Evolutionary conservation across 169 alveolate genomes (phyloP).

Genomic region (Plasmodium falciparum): DNA sequence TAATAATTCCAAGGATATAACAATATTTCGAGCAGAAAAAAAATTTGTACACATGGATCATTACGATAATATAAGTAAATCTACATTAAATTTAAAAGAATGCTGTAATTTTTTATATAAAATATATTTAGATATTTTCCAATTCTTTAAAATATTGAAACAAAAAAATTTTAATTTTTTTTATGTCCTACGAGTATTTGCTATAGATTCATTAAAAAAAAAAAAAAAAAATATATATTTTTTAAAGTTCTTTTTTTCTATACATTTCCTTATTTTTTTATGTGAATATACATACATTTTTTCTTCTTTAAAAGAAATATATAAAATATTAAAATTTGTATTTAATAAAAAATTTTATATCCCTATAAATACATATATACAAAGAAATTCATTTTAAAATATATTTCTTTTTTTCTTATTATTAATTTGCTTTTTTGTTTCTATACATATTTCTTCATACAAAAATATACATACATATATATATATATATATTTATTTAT

Average conservation of each 20-base stretch:
- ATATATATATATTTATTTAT: no score
- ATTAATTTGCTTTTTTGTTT: no score
- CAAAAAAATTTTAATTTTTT: slow-evolving; percentile 16
- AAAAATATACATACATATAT: no score
- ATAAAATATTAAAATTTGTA: slow-evolving; percentile 16
- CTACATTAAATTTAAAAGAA: slow-evolving; percentile 8
- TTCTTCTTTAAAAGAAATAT: slow-evolving; percentile 26
- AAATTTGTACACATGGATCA: neutral
- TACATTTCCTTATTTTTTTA: slow-evolving; percentile 37
- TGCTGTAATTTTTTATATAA: slow-evolving; percentile 10
- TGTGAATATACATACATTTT: slow-evolving; percentile 63
- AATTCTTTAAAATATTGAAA: slow-evolving; percentile 25
- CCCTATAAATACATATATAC: neutral
- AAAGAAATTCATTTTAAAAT: no score
- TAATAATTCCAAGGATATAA: neutral
- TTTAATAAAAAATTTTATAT: slow-evolving; percentile 26
- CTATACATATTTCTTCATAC: no score
- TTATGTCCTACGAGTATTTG: neutral
- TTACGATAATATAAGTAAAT: neutral
- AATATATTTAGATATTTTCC: slow-evolving; percentile 50
- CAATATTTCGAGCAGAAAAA: neutral
- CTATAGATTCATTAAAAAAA: slow-evolving; percentile 12
- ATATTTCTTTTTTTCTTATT: no score
- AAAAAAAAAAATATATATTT: slow-evolving; percentile 21
- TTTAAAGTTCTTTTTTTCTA: slow-evolving; percentile 60